Base-by-base conservation (phyloP, 2,329 filamentous ascomycete genomes). In the Bipolaris victoriae region DNA sequence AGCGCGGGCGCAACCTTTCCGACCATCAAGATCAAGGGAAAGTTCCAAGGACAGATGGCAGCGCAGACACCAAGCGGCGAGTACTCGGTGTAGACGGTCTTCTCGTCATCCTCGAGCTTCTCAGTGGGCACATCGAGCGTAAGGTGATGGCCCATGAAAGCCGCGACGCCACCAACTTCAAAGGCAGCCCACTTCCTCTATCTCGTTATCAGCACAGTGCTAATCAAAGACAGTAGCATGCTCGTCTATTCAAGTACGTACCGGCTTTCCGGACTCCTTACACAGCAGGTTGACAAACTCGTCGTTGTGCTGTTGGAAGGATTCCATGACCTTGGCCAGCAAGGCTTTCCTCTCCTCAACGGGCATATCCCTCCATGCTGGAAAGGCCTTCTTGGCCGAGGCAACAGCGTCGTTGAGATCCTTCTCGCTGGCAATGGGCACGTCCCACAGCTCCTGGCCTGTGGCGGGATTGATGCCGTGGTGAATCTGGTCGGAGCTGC, bases 1-100 rank as follows among this genome's bases (percentile, higher is more conserved):
- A 89, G 67, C 1, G 84, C 83, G 0, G 85, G 82, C 1, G 79
- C 81, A 24, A 88, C 76, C 71, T 89, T 89, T 51, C 79, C 78
- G 7, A 80, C 69, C 5, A 78, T 79, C 2, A 86, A 72, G 20
- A 81, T 67, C n/a, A 88, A 70, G 5, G 85, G 85, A 58, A 83
- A 82, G 71, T 82, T 83, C 76, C 80, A 83, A 10, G 71, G 72
- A 54, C 69, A 68, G 50, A 76, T 75, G 18, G 71, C 73, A 55
- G 22, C 76, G 43, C 81, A 78, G 24, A 83, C 80, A 60, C 81
- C 80, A 20, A 82, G 73, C 22, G 80, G 79, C 15, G 75, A 77
- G 70, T 79, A 83, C 55, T 78, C 75, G 24, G 79, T 80, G 57
- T 77, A 78, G 47, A 82, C 65, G 31, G 74, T 75, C 73, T 81